A percentile compares a stretch with the other conserved stretches of the same genome.
phyloP scores from a whole-genome alignment of 441 rosid species.

The Rhodomyrtus psidioides region DNA sequence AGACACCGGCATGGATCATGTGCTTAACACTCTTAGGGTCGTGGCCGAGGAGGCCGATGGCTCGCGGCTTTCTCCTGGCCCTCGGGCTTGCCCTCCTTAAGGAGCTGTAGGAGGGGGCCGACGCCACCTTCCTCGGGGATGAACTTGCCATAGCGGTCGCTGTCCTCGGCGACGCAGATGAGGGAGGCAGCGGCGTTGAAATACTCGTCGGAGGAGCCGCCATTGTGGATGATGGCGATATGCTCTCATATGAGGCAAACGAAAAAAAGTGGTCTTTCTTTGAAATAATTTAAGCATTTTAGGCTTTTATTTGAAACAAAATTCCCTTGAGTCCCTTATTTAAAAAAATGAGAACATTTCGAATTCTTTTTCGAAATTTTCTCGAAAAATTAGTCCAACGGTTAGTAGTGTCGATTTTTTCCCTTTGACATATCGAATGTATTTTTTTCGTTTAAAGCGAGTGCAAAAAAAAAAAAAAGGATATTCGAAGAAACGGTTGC shows the following conservation, averaged over 20 bases:
- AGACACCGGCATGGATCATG: no score
- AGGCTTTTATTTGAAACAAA: no score
- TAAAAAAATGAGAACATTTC: no score
- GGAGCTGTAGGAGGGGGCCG: slow-evolving; percentile 56
- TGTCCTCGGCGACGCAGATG: slow-evolving; percentile 71
- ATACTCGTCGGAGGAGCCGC: slow-evolving; percentile 57
- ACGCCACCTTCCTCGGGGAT: slow-evolving; percentile 91
- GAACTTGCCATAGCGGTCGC: slow-evolving; percentile 68
- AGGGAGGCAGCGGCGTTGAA: slow-evolving; percentile 78
- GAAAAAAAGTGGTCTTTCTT: no score
- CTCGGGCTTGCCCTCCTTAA: slow-evolving; percentile 74
- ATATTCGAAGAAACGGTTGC: no score
- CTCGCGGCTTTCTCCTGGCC: slow-evolving; percentile 86
- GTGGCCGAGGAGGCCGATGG: slow-evolving; percentile 34
- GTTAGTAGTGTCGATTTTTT: background rate
- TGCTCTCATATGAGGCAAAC: slow-evolving; percentile 47
- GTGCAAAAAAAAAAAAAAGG: background rate
- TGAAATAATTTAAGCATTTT: no score
- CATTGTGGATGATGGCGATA: slow-evolving; percentile 62
- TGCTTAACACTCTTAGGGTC: no score
- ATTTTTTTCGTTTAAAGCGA: background rate
- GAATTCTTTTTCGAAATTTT: no score
- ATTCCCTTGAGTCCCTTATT: no score
- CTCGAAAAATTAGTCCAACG: background rate
- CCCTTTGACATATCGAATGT: background rate